Conservation (phyloP, 768 basidiomycete species). For the Macrocybe gigantea region DNA sequence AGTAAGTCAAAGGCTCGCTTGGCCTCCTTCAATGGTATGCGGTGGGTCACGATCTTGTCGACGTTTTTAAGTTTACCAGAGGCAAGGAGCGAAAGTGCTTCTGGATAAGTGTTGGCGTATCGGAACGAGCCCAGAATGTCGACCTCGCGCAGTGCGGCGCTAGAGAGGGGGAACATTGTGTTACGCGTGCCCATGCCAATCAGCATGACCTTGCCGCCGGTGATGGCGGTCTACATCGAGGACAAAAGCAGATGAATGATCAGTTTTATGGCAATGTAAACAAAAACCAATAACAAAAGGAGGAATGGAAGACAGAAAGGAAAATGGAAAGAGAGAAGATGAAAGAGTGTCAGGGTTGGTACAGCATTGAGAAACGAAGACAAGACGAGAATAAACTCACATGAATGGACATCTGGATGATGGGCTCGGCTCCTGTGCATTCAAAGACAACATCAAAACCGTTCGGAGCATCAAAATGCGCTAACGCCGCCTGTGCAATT, state of each 20-base stretch:
- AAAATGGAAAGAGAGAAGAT: not conserved
- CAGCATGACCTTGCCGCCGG: conserved; percentile 88
- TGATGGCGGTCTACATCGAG: conserved; percentile 56
- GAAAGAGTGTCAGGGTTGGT: conserved; percentile 1
- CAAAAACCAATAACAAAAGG: conserved; percentile 1
- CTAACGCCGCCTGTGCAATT: conserved; percentile 42
- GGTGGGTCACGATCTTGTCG: conserved; percentile 76
- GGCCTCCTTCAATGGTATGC: conserved; percentile 59
- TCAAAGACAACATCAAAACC: conserved; percentile 95
- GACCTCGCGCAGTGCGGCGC: conserved; percentile 82
- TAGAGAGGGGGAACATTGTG: conserved; percentile 75
- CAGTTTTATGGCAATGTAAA: conserved; percentile 6
- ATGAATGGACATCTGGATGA: conserved; percentile 87
- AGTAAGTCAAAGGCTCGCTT: conserved; percentile 80
- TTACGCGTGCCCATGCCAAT: conserved; percentile 94
- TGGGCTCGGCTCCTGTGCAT: conserved; percentile 90
- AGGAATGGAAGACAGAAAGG: conserved; percentile 3
- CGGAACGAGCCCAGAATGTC: conserved; percentile 91
- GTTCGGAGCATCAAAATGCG: conserved; percentile 52
- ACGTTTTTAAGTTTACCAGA: conserved; percentile 61
- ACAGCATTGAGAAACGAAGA: conserved; percentile 1
- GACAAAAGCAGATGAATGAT: conserved; percentile 7
- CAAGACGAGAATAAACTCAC: conserved; percentile 41
- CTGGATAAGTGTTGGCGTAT: conserved; percentile 85
- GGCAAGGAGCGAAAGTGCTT: conserved; percentile 72